Evolutionary conservation across 2,329 filamentous ascomycete genomes (phyloP).

Genomic region (Sporothrix dimorphospora): DNA sequence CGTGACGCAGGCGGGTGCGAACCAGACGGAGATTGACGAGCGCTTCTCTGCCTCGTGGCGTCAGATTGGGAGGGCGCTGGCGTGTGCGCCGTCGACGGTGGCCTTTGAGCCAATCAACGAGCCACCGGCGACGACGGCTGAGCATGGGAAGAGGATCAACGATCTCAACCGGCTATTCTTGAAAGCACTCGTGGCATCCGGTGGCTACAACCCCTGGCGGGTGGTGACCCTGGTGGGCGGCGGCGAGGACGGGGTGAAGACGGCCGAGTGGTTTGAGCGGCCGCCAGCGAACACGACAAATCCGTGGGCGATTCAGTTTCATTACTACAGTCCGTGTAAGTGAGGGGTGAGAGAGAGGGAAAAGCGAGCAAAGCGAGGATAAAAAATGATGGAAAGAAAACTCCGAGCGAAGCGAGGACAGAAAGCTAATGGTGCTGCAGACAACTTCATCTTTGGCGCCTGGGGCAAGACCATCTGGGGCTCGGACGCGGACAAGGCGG

Average conservation of each 20-base stretch:
- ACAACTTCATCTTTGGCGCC: conserved; percentile 51
- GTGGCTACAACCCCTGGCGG: conserved; percentile 57
- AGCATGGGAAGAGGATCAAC: conserved; percentile 55
- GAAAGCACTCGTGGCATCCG: conserved; percentile 53
- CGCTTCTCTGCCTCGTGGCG: conserved; percentile 60
- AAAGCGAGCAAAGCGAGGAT: neutral
- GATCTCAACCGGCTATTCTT: conserved; percentile 61
- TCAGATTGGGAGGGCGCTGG: conserved; percentile 59
- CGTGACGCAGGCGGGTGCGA: conserved; percentile 49
- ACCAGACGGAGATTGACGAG: conserved; percentile 57
- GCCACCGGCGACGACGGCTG: conserved; percentile 54
- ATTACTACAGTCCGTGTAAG: conserved; percentile 60
- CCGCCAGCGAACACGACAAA: conserved; percentile 53
- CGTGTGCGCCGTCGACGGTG: conserved; percentile 56
- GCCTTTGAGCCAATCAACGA: conserved; percentile 65
- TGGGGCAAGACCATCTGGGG: conserved; percentile 66
- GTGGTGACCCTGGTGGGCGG: conserved; percentile 60
- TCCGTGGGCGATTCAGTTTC: conserved; percentile 64
- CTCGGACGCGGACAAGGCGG: conserved; percentile 55
- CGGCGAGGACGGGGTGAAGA: conserved; percentile 56
- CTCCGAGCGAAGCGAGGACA: neutral
- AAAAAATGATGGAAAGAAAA: neutral
- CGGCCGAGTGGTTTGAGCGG: conserved; percentile 55
- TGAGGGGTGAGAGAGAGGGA: neutral
- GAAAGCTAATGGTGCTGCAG: conserved; percentile 11